phyloP scores from a whole-genome alignment of 345 rosid genomes.

The Clarkia xantiana region DNA sequence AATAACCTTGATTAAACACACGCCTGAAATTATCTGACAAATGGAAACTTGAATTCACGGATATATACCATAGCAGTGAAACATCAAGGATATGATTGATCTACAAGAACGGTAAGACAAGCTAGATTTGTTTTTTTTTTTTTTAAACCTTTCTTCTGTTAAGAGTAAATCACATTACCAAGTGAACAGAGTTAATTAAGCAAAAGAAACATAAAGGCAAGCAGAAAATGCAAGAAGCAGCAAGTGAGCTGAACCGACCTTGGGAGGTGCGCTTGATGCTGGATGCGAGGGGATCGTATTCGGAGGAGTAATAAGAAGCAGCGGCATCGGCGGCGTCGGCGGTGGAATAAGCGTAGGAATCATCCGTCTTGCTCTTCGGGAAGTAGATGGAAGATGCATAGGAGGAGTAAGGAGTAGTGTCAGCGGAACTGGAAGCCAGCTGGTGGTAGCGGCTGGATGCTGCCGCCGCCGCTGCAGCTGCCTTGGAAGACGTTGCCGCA shows the following conservation, averaged over 20 bases:
- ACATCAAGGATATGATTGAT: too few relatives aligned
- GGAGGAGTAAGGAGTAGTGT: slow-evolving; percentile 1
- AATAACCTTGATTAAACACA: too few relatives aligned
- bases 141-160: too few relatives aligned
- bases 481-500: not conserved
- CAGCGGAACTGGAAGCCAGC: slow-evolving; percentile 3
- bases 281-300: slow-evolving; percentile 5
- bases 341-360: slow-evolving; percentile 4
- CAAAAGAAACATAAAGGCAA: not conserved
- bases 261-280: slow-evolving; percentile 11
- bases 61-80: too few relatives aligned
- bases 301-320: slow-evolving; percentile 5
- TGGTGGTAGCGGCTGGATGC: not conserved
- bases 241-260: slow-evolving; percentile 6
- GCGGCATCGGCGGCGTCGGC: slow-evolving; percentile 1
- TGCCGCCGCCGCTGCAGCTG: not conserved
- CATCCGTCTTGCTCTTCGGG: slow-evolving; percentile 1
- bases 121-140: too few relatives aligned
- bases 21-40: too few relatives aligned
- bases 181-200: not conserved
- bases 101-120: too few relatives aligned
- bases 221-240: not conserved
- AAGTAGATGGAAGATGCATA: slow-evolving; percentile 2
- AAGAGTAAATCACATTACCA: not conserved
- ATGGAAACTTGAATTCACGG: too few relatives aligned